Evolutionary conservation across 1,284 basidiomycete genomes (phyloP), one percentile per base, ranked within the genome.

Genomic region (Trametes polyzona): DNA sequence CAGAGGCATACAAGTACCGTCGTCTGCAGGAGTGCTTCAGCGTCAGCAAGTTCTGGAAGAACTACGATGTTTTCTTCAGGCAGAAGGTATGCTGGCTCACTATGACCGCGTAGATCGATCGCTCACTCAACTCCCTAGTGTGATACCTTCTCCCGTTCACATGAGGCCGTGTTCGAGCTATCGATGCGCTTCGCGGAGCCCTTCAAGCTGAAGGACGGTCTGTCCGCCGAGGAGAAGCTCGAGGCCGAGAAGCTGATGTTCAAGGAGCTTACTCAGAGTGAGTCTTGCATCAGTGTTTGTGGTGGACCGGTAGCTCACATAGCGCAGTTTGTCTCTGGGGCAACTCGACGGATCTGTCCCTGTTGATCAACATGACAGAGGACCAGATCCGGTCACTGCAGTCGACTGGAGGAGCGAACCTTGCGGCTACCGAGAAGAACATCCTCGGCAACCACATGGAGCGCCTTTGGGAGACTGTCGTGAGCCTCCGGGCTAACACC

Each of bases 321-420:
- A 6, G 9, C 3, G 17, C 30, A 92, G 93, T 97, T 55, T 96
- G 93, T 69, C 81, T 96, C 21, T 96, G 94, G 93, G 94, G 94
- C 16, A 96, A 96, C 76, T 93, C 94, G n/a, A 98, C 96, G 55
- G 96, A 98, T 74, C 80, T 98, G 52, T 96, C 94, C 2, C 83
- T 98, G 30, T 82, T 98, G 53, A 98, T 98, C 77, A 95, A 98
- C 78, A 98, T 98, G 96, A 94, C 93, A 12, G 96, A 98, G 75
- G 96, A 98, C 41, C 96, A 98, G 74, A 98, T 99, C 77, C 96
- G 96, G 76, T 87, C 91, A 53, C 83, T 98, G n/a, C 96, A 99
- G 73, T 95, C 94, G 16, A 98, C 96, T 19, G 96, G 96, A 24
- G 95, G 95, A 27, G 96, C 96, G 55, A 89, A 95, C 65, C 86